Percentiles rank a stretch among this genome's conserved stretches.
Evolutionary conservation across 1,284 basidiomycete genomes (phyloP).

Genomic region (Moesziomyces globuligerus): DNA sequence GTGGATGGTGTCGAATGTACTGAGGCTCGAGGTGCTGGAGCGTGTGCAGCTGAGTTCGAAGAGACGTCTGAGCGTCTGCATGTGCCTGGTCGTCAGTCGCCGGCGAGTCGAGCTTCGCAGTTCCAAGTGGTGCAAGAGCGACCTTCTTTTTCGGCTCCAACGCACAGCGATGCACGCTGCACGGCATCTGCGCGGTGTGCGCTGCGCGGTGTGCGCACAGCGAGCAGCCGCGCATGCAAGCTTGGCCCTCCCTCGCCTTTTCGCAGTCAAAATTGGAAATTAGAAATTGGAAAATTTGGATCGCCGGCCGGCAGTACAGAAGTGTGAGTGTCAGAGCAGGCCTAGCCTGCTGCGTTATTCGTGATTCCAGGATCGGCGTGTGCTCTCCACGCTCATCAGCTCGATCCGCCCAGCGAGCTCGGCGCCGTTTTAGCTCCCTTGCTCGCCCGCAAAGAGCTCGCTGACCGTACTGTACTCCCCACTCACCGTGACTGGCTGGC

Average conservation of each 20-base stretch:
- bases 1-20: too few species aligned
- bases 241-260: background rate
- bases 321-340: background rate
- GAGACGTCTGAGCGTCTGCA: background rate
- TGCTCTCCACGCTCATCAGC: conserved; percentile 25
- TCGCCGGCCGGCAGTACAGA: background rate
- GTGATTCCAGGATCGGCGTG: too few species aligned
- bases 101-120: background rate
- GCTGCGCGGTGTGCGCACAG: background rate
- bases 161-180: background rate
- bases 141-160: too few species aligned
- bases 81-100: background rate
- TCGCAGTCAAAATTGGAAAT: too few species aligned
- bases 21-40: too few species aligned
- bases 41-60: background rate
- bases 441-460: background rate
- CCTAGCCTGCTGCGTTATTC: too few species aligned
- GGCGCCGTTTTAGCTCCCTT: conserved; percentile 8
- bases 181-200: background rate
- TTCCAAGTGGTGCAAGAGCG: too few species aligned
- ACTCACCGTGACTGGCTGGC: too few species aligned
- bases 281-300: background rate
- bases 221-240: background rate
- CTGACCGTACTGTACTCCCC: background rate
- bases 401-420: conserved; percentile 27